Evolutionary conservation across 192 early-diverging fungal species (phyloP), one percentile per base, ranked within the genome.

Genomic region (Linnemannia hyalina): DNA sequence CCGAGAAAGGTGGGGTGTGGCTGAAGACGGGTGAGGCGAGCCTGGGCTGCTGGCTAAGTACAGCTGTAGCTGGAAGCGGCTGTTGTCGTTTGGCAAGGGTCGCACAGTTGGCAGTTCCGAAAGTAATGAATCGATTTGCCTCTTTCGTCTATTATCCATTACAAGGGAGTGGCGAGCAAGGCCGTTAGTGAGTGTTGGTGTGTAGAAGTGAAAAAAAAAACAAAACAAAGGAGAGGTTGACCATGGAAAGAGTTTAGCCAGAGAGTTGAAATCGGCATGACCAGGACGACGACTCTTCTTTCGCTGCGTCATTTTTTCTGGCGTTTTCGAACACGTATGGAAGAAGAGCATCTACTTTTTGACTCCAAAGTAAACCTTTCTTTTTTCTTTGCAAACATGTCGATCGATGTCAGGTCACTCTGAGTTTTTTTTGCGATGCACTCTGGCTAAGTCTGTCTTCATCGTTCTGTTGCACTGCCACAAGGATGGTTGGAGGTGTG

Each of bases 61-160:
- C n/a, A 82, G 71, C 60, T 71, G 63, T 29, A 86, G 47, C 41
- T 81, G 80, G 35, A 81, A 86, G 10, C 79, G 84, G 41, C 79
- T 81, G 29, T 86, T 80, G 38, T 86, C 84, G 41, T 77, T 77
- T 44, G 79, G 84, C 29, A 60, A 23, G 8, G 42, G 72, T 18
- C 84, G 78, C 3, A 86, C 55, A 23, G 76, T 60, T n/a, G 84
- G 75, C n/a, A 86, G 46, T 41, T 86, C 84, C 23, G 73, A 75
- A 22, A 86, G 76, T 36, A 86, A 26, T 4, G 84, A 86, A 15
- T 86, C 84, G 38, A 86, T 78, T 70, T 86, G 84, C 49, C 81
- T 86, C 49, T 80, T 74, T 35, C 84, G 79, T n/a, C 84, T 86
- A 78, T 35, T 26, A 4, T 65, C 11, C 26, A 32, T 29, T 65